Base-by-base conservation (phyloP, 768 basidiomycete genomes). In the Mycena sanguinolenta region DNA sequence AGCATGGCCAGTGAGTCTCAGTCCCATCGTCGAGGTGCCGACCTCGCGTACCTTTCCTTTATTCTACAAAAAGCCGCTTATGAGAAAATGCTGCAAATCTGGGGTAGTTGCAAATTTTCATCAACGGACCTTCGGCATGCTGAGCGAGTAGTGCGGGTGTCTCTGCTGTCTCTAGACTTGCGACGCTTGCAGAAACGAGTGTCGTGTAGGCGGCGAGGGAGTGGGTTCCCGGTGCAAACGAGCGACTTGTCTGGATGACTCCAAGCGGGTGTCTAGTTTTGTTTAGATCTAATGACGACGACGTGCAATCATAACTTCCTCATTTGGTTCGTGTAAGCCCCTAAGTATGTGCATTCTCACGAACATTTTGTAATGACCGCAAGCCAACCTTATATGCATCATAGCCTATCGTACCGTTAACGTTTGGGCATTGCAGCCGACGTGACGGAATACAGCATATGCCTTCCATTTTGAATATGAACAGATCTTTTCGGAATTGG, bases 11-110 rank as follows among this genome's bases (percentile, higher is more conserved):
- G 61, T 65, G 60, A 23, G 13, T 57, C 2, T 19, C 44, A 52
- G 27, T 54, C 6, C 38, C 14, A 13, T 49, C 38, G 50, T 10
- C 14, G 14, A n/a, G 36, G n/a, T n/a, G n/a, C 27, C 9, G 36
- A 23, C 38, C 21, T 68, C 58, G 55, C 81, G 63, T 65, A 92
- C 91, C 87, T 92, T 92, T 87, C 91, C 91, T 81, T 92, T 92
- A 79, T 92, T 92, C 91, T 92, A 79, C 19, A 12, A 52, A 13
- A 1, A 32, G 55, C 30, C 36, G 25, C 28, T 21, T 36, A 57
- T 66, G 61, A 69, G 53, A 72, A 54, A 49, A 13, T 42, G 27
- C 36, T 12, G 65, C 70, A 50, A 63, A 61, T 76, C 50, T 30
- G 62, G 53, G 50, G 44, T 46, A 38, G 49, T 58, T 14, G 10